Conservation (phyloP, 2,329 filamentous ascomycete species). For the Colletotrichum limetticola region DNA sequence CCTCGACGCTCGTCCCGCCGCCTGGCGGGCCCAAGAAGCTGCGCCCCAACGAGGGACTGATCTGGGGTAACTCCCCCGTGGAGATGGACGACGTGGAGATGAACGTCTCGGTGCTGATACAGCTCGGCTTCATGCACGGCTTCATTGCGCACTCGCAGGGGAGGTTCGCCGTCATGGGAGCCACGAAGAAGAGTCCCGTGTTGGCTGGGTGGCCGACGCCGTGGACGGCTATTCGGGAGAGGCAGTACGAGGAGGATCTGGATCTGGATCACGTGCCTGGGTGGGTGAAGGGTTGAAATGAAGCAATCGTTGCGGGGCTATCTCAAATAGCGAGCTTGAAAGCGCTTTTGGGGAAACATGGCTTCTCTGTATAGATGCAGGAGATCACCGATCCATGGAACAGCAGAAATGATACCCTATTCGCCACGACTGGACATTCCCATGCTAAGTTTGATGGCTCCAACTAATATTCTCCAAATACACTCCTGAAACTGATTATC, state of each 20-base stretch:
- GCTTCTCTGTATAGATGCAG: background rate
- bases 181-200: constrained; percentile 70
- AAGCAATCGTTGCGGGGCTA: background rate
- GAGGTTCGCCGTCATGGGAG: constrained; percentile 85
- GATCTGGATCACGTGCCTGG: constrained; percentile 78
- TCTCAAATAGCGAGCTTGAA: background rate
- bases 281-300: constrained; percentile 69
- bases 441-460: too few species aligned
- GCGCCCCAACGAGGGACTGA: constrained; percentile 66
- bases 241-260: constrained; percentile 66
- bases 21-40: constrained; percentile 59
- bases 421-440: background rate
- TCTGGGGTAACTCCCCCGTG: constrained; percentile 72
- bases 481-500: background rate
- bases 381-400: background rate
- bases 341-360: too few species aligned
- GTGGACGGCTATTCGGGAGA: constrained; percentile 74
- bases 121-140: constrained; percentile 84
- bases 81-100: constrained; percentile 78
- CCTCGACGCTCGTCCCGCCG: constrained; percentile 58
- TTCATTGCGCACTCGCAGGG: constrained; percentile 83
- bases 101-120: constrained; percentile 79
- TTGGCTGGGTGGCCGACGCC: constrained; percentile 80
- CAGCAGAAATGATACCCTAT: constrained; percentile 29
- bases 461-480: background rate